Percentiles rank a stretch among this genome's conserved stretches.
These are phyloP conservation scores for Penicillium paradoxum DNA, from an alignment of 495 filamentous ascomycete genomes.

Conservation along the genomic window DNA sequence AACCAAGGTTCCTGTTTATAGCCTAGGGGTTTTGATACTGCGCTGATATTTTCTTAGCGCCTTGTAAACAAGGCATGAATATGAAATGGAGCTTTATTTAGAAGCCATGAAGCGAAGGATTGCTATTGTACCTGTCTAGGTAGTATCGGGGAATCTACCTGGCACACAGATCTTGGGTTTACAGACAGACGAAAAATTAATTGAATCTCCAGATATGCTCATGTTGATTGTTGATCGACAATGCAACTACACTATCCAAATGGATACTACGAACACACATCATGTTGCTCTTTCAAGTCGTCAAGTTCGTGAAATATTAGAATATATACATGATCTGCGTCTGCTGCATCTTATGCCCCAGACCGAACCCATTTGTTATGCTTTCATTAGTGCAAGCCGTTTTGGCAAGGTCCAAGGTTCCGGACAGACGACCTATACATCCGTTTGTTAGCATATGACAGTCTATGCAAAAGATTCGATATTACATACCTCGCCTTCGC, in stretches of 20 bases:
- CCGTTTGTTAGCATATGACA: conserved; percentile 10
- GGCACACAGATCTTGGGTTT: too few relatives aligned
- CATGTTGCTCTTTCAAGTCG: not conserved
- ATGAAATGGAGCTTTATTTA: not conserved
- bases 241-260: not conserved
- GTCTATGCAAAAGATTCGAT: not conserved
- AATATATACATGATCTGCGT: conserved; percentile 19
- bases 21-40: too few relatives aligned
- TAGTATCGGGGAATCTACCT: too few relatives aligned
- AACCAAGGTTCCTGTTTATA: too few relatives aligned
- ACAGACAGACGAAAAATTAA: too few relatives aligned
- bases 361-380: conserved; percentile 20
- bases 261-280: not conserved
- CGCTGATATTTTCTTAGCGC: too few relatives aligned
- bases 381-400: conserved; percentile 24
- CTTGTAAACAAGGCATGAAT: not conserved
- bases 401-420: conserved; percentile 54
- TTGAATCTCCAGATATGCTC: not conserved
- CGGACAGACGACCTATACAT: conserved; percentile 47
- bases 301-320: conserved; percentile 9
- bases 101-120: too few relatives aligned
- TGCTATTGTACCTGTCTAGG: too few relatives aligned
- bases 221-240: too few relatives aligned
- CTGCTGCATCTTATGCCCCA: conserved; percentile 6
- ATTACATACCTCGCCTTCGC: conserved; percentile 82